A percentile compares a stretch with the other conserved stretches of the same genome.
Evolutionary conservation across 106 monocot species (phyloP).

Genomic region (Amphibolis antarctica): DNA sequence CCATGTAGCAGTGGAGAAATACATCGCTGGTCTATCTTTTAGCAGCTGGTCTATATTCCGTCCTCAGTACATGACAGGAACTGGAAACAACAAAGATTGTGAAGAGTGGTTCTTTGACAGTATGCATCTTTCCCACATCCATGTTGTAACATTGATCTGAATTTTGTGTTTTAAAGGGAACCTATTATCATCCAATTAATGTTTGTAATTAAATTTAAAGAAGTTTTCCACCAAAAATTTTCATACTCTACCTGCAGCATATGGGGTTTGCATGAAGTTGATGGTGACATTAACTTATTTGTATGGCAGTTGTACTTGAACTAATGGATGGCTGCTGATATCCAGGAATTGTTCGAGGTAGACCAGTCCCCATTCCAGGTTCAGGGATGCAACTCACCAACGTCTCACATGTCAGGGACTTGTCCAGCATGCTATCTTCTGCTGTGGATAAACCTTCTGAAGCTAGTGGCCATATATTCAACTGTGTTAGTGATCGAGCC

Average conservation of each 20-base stretch:
- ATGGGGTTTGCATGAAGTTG: neutral
- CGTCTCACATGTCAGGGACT: conserved; percentile 78
- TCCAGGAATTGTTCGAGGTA: conserved; percentile 75
- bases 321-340: neutral
- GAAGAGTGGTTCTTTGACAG: conserved; percentile 99
- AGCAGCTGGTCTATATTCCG: conserved; percentile 77
- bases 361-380: conserved; percentile 80
- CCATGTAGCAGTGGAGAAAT: conserved; percentile 80
- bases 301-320: too few species aligned
- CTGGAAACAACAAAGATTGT: conserved; percentile 98
- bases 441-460: conserved; percentile 51
- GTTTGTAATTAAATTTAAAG: too few species aligned
- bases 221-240: neutral
- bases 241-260: neutral
- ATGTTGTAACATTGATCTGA: neutral
- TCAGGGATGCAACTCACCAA: conserved; percentile 94
- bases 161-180: too few species aligned
- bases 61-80: conserved; percentile 95
- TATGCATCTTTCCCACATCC: conserved; percentile 17
- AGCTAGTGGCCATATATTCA: conserved; percentile 63
- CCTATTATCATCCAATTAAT: neutral
- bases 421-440: conserved; percentile 77
- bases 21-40: conserved; percentile 57
- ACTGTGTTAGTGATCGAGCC: conserved; percentile 81
- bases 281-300: too few species aligned